These are phyloP conservation scores for Berberis thunbergii DNA, from an alignment of 164 flowering plant genomes.

Conservation along the genomic window DNA sequence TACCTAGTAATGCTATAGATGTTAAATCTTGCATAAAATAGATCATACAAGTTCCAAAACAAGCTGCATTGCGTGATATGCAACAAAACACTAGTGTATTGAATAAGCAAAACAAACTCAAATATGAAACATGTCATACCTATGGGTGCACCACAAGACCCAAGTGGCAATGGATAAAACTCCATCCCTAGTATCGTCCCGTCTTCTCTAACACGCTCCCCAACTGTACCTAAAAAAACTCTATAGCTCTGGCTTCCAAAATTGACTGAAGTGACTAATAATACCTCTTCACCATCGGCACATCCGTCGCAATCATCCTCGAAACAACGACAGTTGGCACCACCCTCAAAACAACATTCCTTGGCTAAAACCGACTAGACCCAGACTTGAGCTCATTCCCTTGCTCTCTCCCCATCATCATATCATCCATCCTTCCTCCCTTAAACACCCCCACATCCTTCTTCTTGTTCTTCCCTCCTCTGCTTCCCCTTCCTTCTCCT, in stretches of 20 bases:
- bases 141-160: conserved; percentile 77
- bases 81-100: no score
- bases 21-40: no score
- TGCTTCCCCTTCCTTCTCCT: not conserved
- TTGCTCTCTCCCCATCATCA: conserved; percentile 10
- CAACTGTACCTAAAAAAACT: conserved; percentile 83
- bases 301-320: conserved; percentile 23
- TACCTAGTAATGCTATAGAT: no score
- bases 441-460: not conserved
- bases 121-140: conserved; percentile 27
- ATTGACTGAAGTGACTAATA: conserved; percentile 48
- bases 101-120: not conserved
- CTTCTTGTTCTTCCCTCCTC: conserved; percentile 21
- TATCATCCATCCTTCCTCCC: conserved; percentile 13
- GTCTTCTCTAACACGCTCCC: conserved; percentile 72
- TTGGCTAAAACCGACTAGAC: conserved; percentile 35
- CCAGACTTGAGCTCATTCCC: conserved; percentile 35
- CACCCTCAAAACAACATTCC: conserved; percentile 18
- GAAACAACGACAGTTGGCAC: conserved; percentile 5
- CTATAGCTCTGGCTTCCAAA: conserved; percentile 57
- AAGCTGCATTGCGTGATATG: no score
- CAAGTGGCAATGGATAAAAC: conserved; percentile 89
- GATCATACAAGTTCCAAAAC: no score
- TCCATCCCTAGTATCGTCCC: conserved; percentile 92
- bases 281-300: conserved; percentile 39